Base-by-base conservation (phyloP, 202 grass and related monocot species). In the Brachypodium distachyon region DNA sequence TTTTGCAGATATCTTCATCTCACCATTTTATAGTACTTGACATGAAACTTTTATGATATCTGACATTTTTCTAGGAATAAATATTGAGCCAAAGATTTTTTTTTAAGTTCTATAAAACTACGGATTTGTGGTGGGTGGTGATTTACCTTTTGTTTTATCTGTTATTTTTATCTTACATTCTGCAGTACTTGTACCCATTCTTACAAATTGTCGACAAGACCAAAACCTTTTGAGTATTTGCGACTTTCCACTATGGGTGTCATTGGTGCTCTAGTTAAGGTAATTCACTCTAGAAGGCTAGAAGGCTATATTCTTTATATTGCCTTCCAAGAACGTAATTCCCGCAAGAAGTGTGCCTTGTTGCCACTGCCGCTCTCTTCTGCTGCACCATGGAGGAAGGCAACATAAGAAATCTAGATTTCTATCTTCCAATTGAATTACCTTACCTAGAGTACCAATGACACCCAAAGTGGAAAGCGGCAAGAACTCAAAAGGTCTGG, bases 361-460 rank as follows among this genome's bases (percentile, higher is more conserved):
- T n/a, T n/a, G n/a, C n/a, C n/a, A n/a, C n/a, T n/a, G n/a, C n/a
- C n/a, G n/a, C n/a, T n/a, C n/a, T n/a, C n/a, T n/a, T n/a, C n/a
- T n/a, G n/a, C n/a, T n/a, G n/a, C n/a, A n/a, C n/a, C n/a, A n/a
- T n/a, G n/a, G n/a, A n/a, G n/a, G n/a, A 34, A 77, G 4, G 41
- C 11, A 76, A 53, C 57, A 23, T 57, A n/a, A 12, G 28, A 10
- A 29, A 29, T 44, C 17, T 32, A 26, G 74, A 59, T 22, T 66
- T 61, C n/a, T n/a, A n/a, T n/a, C n/a, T n/a, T n/a, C n/a, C n/a
- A n/a, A n/a, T n/a, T 38, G 23, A 80, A 80, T 63, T 87, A 96
- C 90, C 93, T 97, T 92, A 11, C 92, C 93, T 84, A 92, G 90
- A 36, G 93, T 87, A 78, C 93, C 93, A 22, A 97, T 97, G 18